Evolutionary conservation across 805 yeast species (phyloP).

Genomic region (Starmerella riodocensis): DNA sequence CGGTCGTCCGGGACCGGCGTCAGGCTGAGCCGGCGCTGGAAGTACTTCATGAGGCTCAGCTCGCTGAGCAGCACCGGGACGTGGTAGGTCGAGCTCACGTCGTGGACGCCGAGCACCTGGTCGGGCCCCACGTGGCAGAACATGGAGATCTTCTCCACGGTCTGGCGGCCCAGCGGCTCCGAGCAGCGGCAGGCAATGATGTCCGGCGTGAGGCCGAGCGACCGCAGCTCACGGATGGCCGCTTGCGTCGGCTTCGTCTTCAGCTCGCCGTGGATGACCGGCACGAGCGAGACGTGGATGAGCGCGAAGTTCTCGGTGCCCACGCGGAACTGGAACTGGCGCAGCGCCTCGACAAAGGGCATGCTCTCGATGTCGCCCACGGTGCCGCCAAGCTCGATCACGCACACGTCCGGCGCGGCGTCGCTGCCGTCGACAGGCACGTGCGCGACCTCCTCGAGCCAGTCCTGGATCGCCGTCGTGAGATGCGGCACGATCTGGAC

Average conservation of each 20-base stretch:
- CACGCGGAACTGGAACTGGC: constrained; percentile 97
- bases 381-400: constrained; percentile 96
- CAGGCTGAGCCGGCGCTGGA: constrained; percentile 52
- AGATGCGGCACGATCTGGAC: constrained; percentile 98
- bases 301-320: constrained; percentile 88
- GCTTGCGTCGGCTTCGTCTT: constrained; percentile 99
- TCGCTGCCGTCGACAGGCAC: constrained; percentile 87
- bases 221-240: constrained; percentile 91
- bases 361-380: constrained; percentile 99
- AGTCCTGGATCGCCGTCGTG: constrained; percentile 93
- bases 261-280: constrained; percentile 97
- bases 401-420: constrained; percentile 87
- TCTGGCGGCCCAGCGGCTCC: constrained; percentile 61
- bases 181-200: constrained; percentile 97
- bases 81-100: constrained; percentile 92
- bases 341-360: constrained; percentile 95
- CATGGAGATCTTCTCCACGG: constrained; percentile 95
- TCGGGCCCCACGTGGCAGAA: constrained; percentile 98
- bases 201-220: constrained; percentile 88
- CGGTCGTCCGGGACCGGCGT: constrained; percentile 39
- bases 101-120: constrained; percentile 93
- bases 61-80: constrained; percentile 85
- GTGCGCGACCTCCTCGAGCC: constrained; percentile 88
- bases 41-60: constrained; percentile 67
- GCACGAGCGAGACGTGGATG: constrained; percentile 92